Percentiles rank a stretch among this genome's conserved stretches.
Conservation (phyloP, 1,139 yeast genomes). For the Suhomyces yuchorum region DNA sequence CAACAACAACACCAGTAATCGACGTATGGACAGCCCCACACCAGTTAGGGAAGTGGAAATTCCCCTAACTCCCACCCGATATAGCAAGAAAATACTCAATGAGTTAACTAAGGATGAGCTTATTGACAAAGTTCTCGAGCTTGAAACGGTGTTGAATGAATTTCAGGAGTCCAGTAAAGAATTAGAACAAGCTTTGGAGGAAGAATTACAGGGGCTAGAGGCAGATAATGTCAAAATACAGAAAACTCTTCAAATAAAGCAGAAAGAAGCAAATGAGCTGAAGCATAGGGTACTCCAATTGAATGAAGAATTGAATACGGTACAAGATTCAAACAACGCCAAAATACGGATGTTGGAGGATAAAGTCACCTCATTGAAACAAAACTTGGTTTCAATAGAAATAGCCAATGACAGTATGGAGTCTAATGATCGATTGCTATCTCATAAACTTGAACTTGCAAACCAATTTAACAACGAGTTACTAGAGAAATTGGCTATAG, state of each 20-base stretch:
- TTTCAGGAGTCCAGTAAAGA: slow-evolving; percentile 49
- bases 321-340: slow-evolving; percentile 23
- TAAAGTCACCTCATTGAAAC: slow-evolving; percentile 27
- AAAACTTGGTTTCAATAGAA: slow-evolving; percentile 41
- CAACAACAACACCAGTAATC: neutral
- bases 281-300: slow-evolving; percentile 19
- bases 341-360: slow-evolving; percentile 25
- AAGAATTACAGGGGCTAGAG: slow-evolving; percentile 42
- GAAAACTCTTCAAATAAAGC: slow-evolving; percentile 19
- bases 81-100: slow-evolving; percentile 18
- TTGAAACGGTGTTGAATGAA: slow-evolving; percentile 41
- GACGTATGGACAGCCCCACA: slow-evolving; percentile 16
- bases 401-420: slow-evolving; percentile 47
- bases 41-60: slow-evolving; percentile 10
- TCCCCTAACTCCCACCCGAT: slow-evolving; percentile 17
- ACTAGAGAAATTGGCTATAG: slow-evolving; percentile 43
- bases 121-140: slow-evolving; percentile 33
- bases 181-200: slow-evolving; percentile 47
- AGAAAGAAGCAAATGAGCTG: slow-evolving; percentile 18
- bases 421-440: slow-evolving; percentile 39
- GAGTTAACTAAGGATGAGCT: slow-evolving; percentile 31
- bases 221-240: slow-evolving; percentile 24
- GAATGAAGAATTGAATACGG: slow-evolving; percentile 26
- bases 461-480: slow-evolving; percentile 44
- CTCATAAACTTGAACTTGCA: slow-evolving; percentile 35